A percentile compares a stretch with the other conserved stretches of the same genome.
Evolutionary conservation across 2,329 filamentous ascomycete genomes (phyloP).

Genomic region (Phyllosticta paracitricarpa): DNA sequence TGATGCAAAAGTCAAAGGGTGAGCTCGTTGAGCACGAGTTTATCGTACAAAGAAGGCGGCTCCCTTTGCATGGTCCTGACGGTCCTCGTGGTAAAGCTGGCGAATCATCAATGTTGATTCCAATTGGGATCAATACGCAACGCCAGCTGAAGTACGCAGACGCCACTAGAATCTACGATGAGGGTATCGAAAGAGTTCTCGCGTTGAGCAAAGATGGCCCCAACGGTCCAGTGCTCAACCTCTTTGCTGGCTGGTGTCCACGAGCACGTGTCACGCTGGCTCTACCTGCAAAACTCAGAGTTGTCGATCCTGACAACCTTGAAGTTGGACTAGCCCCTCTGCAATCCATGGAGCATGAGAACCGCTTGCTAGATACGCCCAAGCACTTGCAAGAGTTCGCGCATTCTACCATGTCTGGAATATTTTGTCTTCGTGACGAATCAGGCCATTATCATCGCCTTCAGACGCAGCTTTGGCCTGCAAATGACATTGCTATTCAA

Average conservation of each 20-base stretch:
- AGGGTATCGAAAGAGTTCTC: slow-evolving; percentile 22
- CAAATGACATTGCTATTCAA: slow-evolving; percentile 19
- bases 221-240: slow-evolving; percentile 17
- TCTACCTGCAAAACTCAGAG: slow-evolving; percentile 14
- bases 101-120: slow-evolving; percentile 23
- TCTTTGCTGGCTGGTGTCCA: slow-evolving; percentile 27
- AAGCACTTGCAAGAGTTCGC: background rate
- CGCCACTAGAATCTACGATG: slow-evolving; percentile 23
- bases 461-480: slow-evolving; percentile 22
- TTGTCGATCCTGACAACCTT: slow-evolving; percentile 25
- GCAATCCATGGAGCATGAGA: background rate
- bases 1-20: slow-evolving; percentile 23
- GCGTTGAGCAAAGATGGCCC: slow-evolving; percentile 18
- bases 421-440: slow-evolving; percentile 21
- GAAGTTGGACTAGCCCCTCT: slow-evolving; percentile 11
- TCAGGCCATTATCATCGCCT: slow-evolving; percentile 24
- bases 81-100: slow-evolving; percentile 14
- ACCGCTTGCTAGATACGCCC: background rate
- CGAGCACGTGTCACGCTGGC: slow-evolving; percentile 20
- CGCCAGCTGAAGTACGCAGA: slow-evolving; percentile 20
- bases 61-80: slow-evolving; percentile 19
- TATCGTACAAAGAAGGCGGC: slow-evolving; percentile 24
- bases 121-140: slow-evolving; percentile 20
- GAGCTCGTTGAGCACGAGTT: slow-evolving; percentile 28
- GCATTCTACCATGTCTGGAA: background rate